Percentiles rank a stretch among this genome's conserved stretches.
These are phyloP conservation scores for Brassica carinata DNA, from an alignment of 345 rosid species.

Conservation along the genomic window DNA sequence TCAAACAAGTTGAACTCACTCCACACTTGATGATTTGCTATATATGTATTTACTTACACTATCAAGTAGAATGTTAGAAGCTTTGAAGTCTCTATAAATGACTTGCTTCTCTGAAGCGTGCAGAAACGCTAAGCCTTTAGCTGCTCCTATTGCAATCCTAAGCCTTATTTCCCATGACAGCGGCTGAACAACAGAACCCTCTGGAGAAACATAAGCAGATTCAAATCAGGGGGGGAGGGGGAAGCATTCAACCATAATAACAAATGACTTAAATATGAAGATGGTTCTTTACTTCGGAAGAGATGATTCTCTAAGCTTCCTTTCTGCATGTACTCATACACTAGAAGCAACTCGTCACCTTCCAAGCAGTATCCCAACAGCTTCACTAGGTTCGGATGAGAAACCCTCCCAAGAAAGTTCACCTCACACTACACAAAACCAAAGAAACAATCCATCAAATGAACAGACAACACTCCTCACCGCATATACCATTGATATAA, in stretches of 20 bases:
- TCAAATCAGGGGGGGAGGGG: background rate
- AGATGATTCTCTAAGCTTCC: slow-evolving; percentile 96
- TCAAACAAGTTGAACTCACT: background rate
- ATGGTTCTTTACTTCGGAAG: slow-evolving; percentile 65
- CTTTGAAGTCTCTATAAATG: slow-evolving; percentile 90
- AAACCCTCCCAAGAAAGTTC: slow-evolving; percentile 76
- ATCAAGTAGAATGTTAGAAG: slow-evolving; percentile 88
- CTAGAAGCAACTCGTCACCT: slow-evolving; percentile 77
- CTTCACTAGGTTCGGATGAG: slow-evolving; percentile 88
- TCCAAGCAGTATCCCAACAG: slow-evolving; percentile 85
- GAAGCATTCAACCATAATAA: background rate
- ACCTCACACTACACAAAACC: slow-evolving; percentile 69
- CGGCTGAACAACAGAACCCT: slow-evolving; percentile 78
- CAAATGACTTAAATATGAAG: background rate
- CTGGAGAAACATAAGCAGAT: slow-evolving; percentile 42
- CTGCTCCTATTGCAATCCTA: slow-evolving; percentile 83
- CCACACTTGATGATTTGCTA: background rate
- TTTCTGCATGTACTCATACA: slow-evolving; percentile 88
- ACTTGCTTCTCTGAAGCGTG: slow-evolving; percentile 87
- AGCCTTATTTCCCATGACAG: slow-evolving; percentile 76
- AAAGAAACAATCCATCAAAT: slow-evolving; percentile 5
- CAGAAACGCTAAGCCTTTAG: slow-evolving; percentile 72
- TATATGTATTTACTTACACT: slow-evolving; percentile 50
- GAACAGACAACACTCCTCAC: background rate
- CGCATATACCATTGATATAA: background rate